These are phyloP conservation scores for Babesia divergens DNA, from an alignment of 169 alveolate genomes.

Conservation along the genomic window DNA sequence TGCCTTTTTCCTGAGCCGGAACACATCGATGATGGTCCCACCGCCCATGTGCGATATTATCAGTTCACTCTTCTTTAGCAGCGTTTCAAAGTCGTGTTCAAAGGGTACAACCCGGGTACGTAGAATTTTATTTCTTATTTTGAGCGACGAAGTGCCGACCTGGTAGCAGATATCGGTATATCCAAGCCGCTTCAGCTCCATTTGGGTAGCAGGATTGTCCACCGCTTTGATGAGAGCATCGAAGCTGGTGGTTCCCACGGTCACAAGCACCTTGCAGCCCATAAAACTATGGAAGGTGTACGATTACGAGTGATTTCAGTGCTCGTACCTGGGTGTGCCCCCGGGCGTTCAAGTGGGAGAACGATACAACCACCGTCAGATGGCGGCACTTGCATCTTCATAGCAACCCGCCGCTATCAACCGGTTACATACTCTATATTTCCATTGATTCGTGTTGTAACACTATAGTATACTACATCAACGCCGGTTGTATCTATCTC, in stretches of 20 bases:
- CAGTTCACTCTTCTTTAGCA: conserved; percentile 66
- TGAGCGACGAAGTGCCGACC: conserved; percentile 15
- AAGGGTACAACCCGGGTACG: conserved; percentile 40
- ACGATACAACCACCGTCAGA: no score
- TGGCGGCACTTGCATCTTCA: not conserved
- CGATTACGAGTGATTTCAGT: no score
- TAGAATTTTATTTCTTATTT: not conserved
- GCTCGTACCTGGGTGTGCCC: no score
- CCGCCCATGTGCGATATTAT: conserved; percentile 84
- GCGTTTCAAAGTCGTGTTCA: conserved; percentile 59
- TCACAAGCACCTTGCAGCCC: conserved; percentile 33
- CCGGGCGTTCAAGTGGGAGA: no score
- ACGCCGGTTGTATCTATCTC: conserved; percentile 11
- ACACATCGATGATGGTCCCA: conserved; percentile 80
- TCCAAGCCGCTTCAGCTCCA: conserved; percentile 38
- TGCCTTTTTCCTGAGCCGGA: conserved; percentile 73
- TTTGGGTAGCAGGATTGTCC: conserved; percentile 32
- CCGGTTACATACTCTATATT: not conserved
- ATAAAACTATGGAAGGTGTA: not conserved
- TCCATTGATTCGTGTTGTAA: not conserved
- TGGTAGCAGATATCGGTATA: conserved; percentile 52
- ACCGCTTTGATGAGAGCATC: conserved; percentile 36
- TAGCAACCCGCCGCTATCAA: not conserved
- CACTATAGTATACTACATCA: not conserved
- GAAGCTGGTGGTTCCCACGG: conserved; percentile 63